Evolutionary conservation across 352 stramenopile species (phyloP).

Genomic region (Phytophthora hibernalis): DNA sequence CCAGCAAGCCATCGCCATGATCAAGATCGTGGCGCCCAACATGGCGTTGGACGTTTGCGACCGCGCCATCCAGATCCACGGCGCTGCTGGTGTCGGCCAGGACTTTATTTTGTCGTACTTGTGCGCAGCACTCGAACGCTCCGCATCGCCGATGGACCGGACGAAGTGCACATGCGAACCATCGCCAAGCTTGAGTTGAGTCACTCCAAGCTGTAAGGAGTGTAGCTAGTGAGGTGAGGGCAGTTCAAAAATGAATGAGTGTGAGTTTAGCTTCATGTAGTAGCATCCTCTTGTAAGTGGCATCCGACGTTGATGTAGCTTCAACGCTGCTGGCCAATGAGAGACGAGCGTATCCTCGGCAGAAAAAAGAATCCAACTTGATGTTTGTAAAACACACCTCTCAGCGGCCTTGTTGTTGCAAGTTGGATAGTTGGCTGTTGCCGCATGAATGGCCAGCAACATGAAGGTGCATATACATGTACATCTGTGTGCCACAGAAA

Average conservation of each 20-base stretch:
- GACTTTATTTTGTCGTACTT: constrained; percentile 95
- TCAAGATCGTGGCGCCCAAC: constrained; percentile 96
- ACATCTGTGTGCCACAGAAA: no score
- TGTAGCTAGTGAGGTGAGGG: not conserved
- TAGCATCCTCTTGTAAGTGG: no score
- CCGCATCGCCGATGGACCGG: constrained; percentile 96
- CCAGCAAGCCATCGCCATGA: constrained; percentile 94
- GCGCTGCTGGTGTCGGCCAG: constrained; percentile 87
- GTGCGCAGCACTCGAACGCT: constrained; percentile 93
- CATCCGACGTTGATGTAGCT: no score
- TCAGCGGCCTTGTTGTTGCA: no score
- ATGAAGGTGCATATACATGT: no score
- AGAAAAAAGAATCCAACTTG: not conserved
- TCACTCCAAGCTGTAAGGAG: constrained; percentile 50
- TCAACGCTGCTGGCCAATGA: constrained; percentile 7
- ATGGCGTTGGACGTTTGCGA: constrained; percentile 91
- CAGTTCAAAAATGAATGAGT: constrained; percentile 22
- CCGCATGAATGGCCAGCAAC: no score
- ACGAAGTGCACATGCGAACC: constrained; percentile 97
- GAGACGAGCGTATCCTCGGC: not conserved
- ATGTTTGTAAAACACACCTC: not conserved
- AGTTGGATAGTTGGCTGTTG: no score
- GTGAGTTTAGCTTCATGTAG: no score
- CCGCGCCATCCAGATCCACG: constrained; percentile 90
- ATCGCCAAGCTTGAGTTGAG: constrained; percentile 94